These are phyloP conservation scores for Clavispora fructus DNA, from an alignment of 805 yeast species.

Conservation along the genomic window DNA sequence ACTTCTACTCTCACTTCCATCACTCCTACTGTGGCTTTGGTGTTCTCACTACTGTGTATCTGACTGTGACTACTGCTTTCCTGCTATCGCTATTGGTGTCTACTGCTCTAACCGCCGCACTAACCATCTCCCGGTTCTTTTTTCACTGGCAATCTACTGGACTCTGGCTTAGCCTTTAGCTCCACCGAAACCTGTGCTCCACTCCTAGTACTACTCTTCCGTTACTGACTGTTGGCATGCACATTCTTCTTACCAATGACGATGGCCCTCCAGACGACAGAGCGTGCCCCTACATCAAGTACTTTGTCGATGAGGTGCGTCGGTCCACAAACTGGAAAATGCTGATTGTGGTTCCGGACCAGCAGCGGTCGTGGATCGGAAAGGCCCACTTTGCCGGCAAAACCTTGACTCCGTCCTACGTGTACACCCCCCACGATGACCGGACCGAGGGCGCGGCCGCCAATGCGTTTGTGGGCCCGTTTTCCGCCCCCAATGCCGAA, in stretches of 20 bases:
- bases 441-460: conserved; percentile 36
- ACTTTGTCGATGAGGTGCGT: conserved; percentile 64
- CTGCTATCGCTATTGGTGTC: too few relatives aligned
- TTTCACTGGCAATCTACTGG: too few relatives aligned
- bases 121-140: too few relatives aligned
- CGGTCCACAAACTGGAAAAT: conserved; percentile 75
- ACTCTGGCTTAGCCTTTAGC: too few relatives aligned
- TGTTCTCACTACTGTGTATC: too few relatives aligned
- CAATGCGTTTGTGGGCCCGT: conserved; percentile 65
- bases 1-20: too few relatives aligned
- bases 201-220: too few relatives aligned
- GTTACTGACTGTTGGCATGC: too few relatives aligned
- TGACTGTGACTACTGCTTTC: too few relatives aligned
- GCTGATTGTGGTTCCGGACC: conserved; percentile 80
- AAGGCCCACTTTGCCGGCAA: conserved; percentile 91
- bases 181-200: too few relatives aligned
- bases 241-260: conserved; percentile 73
- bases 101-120: too few relatives aligned
- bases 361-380: conserved; percentile 92
- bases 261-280: conserved; percentile 88
- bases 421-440: conserved; percentile 48
- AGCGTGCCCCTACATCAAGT: conserved; percentile 80
- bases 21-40: too few relatives aligned
- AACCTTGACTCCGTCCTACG: conserved; percentile 53
- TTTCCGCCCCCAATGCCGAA: conserved; percentile 43